These are phyloP conservation scores for Mycotypha africana DNA, from an alignment of 371 early-diverging fungal genomes.

Conservation along the genomic window DNA sequence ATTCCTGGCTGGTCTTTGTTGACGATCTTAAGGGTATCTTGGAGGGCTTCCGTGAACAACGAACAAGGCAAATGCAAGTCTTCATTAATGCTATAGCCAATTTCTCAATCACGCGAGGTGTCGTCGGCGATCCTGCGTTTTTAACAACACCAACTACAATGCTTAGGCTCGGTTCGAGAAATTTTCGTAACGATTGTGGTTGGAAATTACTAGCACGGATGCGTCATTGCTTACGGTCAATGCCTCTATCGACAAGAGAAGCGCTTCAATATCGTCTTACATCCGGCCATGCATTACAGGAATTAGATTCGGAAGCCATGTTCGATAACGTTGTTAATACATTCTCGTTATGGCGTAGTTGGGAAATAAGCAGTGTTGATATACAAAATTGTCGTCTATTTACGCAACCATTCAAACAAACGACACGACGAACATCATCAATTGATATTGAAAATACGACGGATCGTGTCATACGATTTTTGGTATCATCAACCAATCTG, in stretches of 20 bases:
- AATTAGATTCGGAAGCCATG: conserved; percentile 39
- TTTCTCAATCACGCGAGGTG: conserved; percentile 39
- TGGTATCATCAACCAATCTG: conserved; percentile 30
- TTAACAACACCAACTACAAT: conserved; percentile 68
- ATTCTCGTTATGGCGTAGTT: conserved; percentile 62
- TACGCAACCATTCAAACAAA: conserved; percentile 44
- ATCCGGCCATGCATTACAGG: conserved; percentile 28
- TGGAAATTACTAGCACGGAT: conserved; percentile 78
- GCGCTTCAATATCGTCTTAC: conserved; percentile 45
- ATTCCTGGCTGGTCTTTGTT: conserved; percentile 70
- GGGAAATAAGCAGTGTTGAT: conserved; percentile 56
- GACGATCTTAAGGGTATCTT: conserved; percentile 56
- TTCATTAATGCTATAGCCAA: conserved; percentile 57
- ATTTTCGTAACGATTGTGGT: conserved; percentile 64
- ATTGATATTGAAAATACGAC: conserved; percentile 6
- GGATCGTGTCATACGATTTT: conserved; percentile 24
- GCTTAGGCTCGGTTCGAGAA: conserved; percentile 62
- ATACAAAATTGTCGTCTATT: conserved; percentile 47
- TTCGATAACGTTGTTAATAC: conserved; percentile 41
- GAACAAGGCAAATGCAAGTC: conserved; percentile 55
- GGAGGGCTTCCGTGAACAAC: conserved; percentile 45
- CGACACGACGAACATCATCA: not conserved
- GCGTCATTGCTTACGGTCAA: conserved; percentile 55
- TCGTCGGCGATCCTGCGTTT: conserved; percentile 66
- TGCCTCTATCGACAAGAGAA: conserved; percentile 33